phyloP scores from a whole-genome alignment of 148 eudicot species.

The Camellia sinensis region DNA sequence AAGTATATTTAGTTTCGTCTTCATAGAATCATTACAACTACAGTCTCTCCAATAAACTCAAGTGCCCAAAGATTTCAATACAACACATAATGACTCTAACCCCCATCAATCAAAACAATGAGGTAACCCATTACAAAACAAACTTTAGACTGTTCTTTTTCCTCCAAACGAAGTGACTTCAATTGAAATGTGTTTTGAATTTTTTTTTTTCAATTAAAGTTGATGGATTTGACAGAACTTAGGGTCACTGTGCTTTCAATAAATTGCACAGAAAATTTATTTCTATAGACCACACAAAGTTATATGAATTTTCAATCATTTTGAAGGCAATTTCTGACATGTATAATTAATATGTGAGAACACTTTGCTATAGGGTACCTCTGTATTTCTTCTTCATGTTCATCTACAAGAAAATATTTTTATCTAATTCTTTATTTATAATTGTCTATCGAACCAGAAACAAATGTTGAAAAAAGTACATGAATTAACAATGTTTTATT shows the following conservation, averaged over 20 bases:
- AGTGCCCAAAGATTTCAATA: not conserved
- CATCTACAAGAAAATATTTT: not conserved
- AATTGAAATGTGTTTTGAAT: not conserved
- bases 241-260: slow-evolving; percentile 22
- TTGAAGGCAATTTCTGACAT: not conserved
- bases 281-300: not conserved
- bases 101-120: slow-evolving; percentile 8
- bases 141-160: not conserved
- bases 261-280: not conserved
- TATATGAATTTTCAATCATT: not conserved
- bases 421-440: too few relatives aligned
- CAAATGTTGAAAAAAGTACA: too few relatives aligned
- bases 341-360: not conserved
- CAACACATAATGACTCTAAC: slow-evolving; percentile 11
- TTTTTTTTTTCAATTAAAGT: slow-evolving; percentile 13
- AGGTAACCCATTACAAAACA: not conserved
- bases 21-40: not conserved
- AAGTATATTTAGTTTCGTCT: too few relatives aligned
- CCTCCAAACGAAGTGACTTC: slow-evolving; percentile 18
- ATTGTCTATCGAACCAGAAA: not conserved
- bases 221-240: slow-evolving; percentile 40
- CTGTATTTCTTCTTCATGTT: not conserved
- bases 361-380: not conserved
- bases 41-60: slow-evolving; percentile 10
- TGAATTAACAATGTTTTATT: too few relatives aligned